These are phyloP conservation scores for Fragaria ananassa DNA, from an alignment of 306 rosid genomes.

Conservation along the genomic window DNA sequence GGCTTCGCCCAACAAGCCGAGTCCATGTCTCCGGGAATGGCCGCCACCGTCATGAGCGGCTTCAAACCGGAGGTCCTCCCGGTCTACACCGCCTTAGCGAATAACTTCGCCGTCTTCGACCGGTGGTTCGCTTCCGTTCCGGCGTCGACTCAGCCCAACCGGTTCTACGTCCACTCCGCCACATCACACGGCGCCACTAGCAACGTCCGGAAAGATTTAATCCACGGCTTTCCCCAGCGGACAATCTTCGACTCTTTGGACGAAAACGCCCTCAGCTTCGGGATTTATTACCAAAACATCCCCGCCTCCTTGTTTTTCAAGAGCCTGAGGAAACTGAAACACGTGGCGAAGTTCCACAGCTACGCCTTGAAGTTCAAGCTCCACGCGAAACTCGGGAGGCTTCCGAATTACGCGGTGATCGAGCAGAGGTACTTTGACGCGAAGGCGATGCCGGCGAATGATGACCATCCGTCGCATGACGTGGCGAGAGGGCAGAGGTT, in stretches of 20 bases:
- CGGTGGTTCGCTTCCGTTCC: conserved; percentile 93
- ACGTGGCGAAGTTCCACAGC: conserved; percentile 49
- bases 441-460: conserved; percentile 66
- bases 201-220: conserved; percentile 72
- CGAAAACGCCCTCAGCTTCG: conserved; percentile 59
- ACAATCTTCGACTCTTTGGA: conserved; percentile 80
- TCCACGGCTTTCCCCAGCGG: conserved; percentile 78
- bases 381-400: conserved; percentile 66
- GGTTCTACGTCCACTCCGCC: conserved; percentile 89
- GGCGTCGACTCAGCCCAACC: conserved; percentile 90
- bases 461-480: conserved; percentile 95
- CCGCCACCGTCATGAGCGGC: conserved; percentile 78
- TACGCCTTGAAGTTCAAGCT: conserved; percentile 54
- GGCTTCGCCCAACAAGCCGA: conserved; percentile 93
- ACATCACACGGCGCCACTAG: conserved; percentile 93
- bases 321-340: conserved; percentile 58
- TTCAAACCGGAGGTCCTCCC: conserved; percentile 69
- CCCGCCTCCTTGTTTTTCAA: conserved; percentile 80
- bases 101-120: conserved; percentile 65
- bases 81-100: conserved; percentile 56
- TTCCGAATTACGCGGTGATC: conserved; percentile 82
- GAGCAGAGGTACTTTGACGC: conserved; percentile 87
- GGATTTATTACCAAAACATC: conserved; percentile 83
- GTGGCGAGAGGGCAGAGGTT: conserved; percentile 81
- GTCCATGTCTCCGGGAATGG: conserved; percentile 25